phyloP scores from a whole-genome alignment of 78 protist genomes.

The Monosiga brevicollis region DNA sequence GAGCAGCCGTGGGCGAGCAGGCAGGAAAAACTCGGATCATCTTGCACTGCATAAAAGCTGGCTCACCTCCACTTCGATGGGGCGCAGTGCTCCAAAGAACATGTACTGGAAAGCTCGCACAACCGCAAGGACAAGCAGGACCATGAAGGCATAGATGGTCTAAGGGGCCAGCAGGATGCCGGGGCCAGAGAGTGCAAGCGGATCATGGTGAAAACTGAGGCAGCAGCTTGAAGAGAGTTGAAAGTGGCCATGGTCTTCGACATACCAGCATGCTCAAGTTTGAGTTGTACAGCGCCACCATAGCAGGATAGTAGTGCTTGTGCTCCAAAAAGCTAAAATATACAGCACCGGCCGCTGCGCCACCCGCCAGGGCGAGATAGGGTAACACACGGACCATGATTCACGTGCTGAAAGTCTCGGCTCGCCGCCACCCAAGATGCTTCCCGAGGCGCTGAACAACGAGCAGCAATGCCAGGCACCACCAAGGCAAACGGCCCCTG shows the following conservation, averaged over 20 bases:
- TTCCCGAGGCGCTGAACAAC: too few relatives aligned
- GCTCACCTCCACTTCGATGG: slow-evolving; percentile 24
- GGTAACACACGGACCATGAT: too few relatives aligned
- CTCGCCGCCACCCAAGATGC: too few relatives aligned
- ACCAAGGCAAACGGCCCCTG: too few relatives aligned
- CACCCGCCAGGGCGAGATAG: too few relatives aligned
- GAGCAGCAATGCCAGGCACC: too few relatives aligned
- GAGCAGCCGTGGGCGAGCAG: not conserved
- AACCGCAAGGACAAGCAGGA: not conserved
- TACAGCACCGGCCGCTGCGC: too few relatives aligned
- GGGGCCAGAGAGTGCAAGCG: not conserved
- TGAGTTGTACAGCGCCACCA: not conserved
- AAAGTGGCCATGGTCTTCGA: not conserved
- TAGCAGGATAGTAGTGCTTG: slow-evolving; percentile 10
- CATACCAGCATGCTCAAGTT: not conserved
- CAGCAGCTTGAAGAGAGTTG: not conserved
- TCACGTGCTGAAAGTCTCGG: too few relatives aligned
- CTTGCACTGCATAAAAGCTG: not conserved
- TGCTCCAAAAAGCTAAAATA: too few relatives aligned
- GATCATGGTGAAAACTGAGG: too few relatives aligned
- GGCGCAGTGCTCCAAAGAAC: slow-evolving; percentile 18
- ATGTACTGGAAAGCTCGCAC: not conserved
- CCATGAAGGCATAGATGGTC: not conserved
- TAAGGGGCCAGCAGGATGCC: not conserved
- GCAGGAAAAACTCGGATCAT: not conserved